Base-by-base conservation (phyloP, 1,139 yeast genomes). In the Geotrichum citri-aurantii region DNA sequence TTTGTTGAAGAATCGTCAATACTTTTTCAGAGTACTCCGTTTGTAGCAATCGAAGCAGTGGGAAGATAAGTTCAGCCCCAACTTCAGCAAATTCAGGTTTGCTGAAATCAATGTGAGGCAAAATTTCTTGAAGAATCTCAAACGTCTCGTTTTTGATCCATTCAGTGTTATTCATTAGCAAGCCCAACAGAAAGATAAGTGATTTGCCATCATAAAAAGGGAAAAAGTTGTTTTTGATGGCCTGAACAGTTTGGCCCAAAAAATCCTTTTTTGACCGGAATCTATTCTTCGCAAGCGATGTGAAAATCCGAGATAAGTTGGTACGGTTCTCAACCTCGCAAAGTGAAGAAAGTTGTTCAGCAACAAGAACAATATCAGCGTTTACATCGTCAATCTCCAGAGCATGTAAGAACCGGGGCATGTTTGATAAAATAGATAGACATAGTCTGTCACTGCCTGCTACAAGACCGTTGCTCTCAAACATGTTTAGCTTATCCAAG, bases 1-100 rank as follows among this genome's bases (percentile, higher is more conserved):
- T 87, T 67, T 88, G 92, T 67, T 93, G 98, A 57, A 95, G 77
- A 0, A 93, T 98, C 63, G 86, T 95, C 49, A 95, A 75, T 0
- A 98, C 97, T 51, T 84, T 84, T 62, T 88, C 91, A 0, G 96
- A 97, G 72, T 82, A 86, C 54, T 91, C 96, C 0, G 98, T 91
- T 63, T 89, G 79, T 47, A 95, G 75, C 47, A 95, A 76, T 55
- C 98, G 78, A 63, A 95, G 76, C 56, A 95, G 76, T 0, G 99
- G 99, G 1, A 97, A 87, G 3, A 95, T 88, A 58, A 93, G 77
- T 69, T 93, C 99, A 0, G 99, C 99, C 5, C 99, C 99, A 52
- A 91, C 86, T 1, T 96, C 96, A 48, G 82, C 79, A 69, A 91
- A 91, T 65, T 88, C 96, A 19, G 88, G 90, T 55, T 87, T 77